Conservation (phyloP, 176 grass and related monocot species). For the Leersia perrieri region DNA sequence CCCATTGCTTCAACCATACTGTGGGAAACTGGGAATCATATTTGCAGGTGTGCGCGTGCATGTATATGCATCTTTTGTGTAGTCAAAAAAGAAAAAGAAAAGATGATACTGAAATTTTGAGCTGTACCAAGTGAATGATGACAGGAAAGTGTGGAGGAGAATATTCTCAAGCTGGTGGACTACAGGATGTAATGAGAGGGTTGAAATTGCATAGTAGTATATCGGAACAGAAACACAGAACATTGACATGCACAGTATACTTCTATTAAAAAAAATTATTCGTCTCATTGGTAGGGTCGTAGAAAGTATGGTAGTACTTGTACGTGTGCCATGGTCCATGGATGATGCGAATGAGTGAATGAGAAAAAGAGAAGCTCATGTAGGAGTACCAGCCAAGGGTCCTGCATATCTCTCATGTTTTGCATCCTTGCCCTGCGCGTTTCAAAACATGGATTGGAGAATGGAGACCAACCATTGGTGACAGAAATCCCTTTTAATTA, state of each 20-base stretch:
- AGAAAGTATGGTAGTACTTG: not conserved
- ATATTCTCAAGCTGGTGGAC: slow-evolving; percentile 25
- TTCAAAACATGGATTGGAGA: not conserved
- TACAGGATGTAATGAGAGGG: slow-evolving; percentile 15
- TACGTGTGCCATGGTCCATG: slow-evolving; percentile 1
- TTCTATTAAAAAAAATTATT: not conserved
- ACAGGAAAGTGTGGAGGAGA: not conserved
- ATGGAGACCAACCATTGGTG: slow-evolving; percentile 19
- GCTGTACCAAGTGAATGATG: not conserved
- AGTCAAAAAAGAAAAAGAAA: too few species aligned
- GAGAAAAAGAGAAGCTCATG: not conserved
- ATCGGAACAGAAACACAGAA: not conserved
- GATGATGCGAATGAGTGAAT: not conserved
- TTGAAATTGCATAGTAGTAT: not conserved
- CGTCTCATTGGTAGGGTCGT: slow-evolving; percentile 1
- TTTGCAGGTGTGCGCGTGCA: too few species aligned
- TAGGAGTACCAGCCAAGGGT: not conserved
- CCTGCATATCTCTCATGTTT: slow-evolving; percentile 8
- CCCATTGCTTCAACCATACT: too few species aligned
- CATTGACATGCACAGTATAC: not conserved
- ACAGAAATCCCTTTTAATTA: not conserved
- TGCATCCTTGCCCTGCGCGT: not conserved
- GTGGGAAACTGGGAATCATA: too few species aligned
- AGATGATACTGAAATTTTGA: not conserved
- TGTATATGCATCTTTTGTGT: too few species aligned